These are phyloP conservation scores for Beauveria sp. DNA, from an alignment of 2,329 filamentous ascomycete genomes.

Conservation along the genomic window DNA sequence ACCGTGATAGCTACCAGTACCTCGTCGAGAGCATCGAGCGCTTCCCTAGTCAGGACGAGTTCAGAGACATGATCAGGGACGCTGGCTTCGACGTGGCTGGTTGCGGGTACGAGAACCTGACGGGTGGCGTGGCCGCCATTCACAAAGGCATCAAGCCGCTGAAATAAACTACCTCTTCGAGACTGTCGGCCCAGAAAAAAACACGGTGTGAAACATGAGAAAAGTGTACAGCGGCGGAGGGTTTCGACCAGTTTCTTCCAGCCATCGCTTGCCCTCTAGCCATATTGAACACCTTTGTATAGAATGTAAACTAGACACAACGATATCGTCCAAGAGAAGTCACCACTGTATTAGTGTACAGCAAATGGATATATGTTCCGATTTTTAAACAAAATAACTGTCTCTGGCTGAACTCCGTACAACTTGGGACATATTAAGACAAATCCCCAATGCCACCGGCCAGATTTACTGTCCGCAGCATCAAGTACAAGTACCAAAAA, in stretches of 20 bases:
- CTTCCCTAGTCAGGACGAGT: conserved; percentile 82
- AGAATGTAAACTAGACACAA: conserved; percentile 5
- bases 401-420: conserved; percentile 12
- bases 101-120: conserved; percentile 81
- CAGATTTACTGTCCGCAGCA: conserved; percentile 3
- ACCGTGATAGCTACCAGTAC: conserved; percentile 96
- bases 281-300: background rate
- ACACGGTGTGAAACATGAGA: background rate
- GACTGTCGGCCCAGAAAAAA: background rate
- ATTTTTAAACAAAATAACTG: conserved; percentile 11
- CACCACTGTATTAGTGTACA: background rate
- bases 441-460: conserved; percentile 11
- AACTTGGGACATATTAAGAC: conserved; percentile 10
- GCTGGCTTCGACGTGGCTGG: conserved; percentile 83
- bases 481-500: conserved; percentile 12
- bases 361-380: conserved; percentile 7
- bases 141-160: conserved; percentile 90
- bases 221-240: background rate
- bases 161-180: conserved; percentile 13
- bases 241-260: background rate
- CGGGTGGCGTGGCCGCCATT: conserved; percentile 86
- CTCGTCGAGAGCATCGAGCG: conserved; percentile 94
- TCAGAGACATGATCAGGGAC: conserved; percentile 71
- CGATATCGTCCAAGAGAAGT: background rate
- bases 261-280: background rate